Evolutionary conservation across 176 grass and related monocot genomes (phyloP).

Genomic region (Metroxylon sagu): DNA sequence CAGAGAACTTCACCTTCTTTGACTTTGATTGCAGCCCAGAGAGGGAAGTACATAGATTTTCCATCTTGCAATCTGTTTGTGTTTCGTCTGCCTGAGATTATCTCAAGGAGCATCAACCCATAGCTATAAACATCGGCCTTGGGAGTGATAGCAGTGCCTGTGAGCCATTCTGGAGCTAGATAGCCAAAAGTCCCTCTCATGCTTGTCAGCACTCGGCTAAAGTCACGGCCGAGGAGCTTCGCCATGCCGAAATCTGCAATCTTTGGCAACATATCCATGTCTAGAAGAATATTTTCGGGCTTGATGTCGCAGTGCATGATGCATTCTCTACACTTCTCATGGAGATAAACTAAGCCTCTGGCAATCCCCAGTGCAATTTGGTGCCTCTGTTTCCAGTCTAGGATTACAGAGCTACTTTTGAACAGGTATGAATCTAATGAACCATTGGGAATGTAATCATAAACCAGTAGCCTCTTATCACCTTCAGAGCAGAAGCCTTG

Average conservation of each 20-base stretch:
- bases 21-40: slow-evolving; percentile 3
- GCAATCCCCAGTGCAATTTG: slow-evolving; percentile 1
- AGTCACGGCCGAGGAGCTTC: slow-evolving; percentile 3
- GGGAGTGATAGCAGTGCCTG: slow-evolving; percentile 25
- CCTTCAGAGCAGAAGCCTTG: background rate
- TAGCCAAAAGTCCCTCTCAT: slow-evolving; percentile 58
- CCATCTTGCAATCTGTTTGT: background rate
- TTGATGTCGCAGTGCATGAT: slow-evolving; percentile 6
- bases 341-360: slow-evolving; percentile 1
- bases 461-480: slow-evolving; percentile 3
- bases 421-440: slow-evolving; percentile 6
- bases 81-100: slow-evolving; percentile 45
- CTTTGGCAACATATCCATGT: background rate
- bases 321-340: slow-evolving; percentile 11
- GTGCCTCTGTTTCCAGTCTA: background rate
- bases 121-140: slow-evolving; percentile 55
- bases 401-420: background rate
- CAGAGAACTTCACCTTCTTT: no score
- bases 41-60: slow-evolving; percentile 31
- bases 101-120: slow-evolving; percentile 40
- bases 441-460: slow-evolving; percentile 1
- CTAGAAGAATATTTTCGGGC: slow-evolving; percentile 4
- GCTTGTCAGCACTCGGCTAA: slow-evolving; percentile 28
- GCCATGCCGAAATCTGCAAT: slow-evolving; percentile 7
- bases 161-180: slow-evolving; percentile 50